Base-by-base conservation (phyloP, 305 asterid genomes). In the Stenogyne calaminthoides region DNA sequence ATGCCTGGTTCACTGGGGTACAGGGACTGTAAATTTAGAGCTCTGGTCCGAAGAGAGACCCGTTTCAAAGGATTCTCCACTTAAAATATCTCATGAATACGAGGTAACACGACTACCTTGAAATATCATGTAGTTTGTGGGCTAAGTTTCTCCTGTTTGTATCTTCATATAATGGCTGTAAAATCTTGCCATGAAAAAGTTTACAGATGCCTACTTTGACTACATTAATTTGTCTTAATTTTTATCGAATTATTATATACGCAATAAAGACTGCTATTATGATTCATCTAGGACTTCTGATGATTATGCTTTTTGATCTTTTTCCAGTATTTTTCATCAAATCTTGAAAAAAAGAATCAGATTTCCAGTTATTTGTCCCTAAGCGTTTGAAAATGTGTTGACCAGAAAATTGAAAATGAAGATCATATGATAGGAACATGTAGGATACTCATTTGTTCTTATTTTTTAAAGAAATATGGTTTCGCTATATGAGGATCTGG, bases 1-100 rank as follows among this genome's bases (percentile, higher is more conserved):
- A 80, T 90, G 98, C 75, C 69, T 85, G 52, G 74, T 92, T 52
- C 89, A 90, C 64, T 92, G 97, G 97, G 99, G 98, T 46, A 76
- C 91, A 0, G 89, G 93, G 55, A 88, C 97, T 0, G 93, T 92
- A 9, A 91, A 88, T 81, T 67, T 94, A 40, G 99, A 94, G 93
- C 96, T 91, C 19, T 88, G 97, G 96, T 94, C 97, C 1, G 92
- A 94, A 80, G 86, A 86, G 52, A 87, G 99, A 79, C 97, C 99
- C 0, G 96, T 94, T 64, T 94, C 98, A 2, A 88, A 84, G 84
- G 90, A 92, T 22, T 78, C 96, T 1, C 92, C 98, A 12, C 90
- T 94, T 49, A 61, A 37, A 62, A 75, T 94, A 75, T 87, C 89
- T 42, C 97, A 92, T 19, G 82, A 84, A 46, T 94, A 94, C 9